Evolutionary conservation across 129 eudicot genomes (phyloP).

Genomic region (Flaveria trinervia): DNA sequence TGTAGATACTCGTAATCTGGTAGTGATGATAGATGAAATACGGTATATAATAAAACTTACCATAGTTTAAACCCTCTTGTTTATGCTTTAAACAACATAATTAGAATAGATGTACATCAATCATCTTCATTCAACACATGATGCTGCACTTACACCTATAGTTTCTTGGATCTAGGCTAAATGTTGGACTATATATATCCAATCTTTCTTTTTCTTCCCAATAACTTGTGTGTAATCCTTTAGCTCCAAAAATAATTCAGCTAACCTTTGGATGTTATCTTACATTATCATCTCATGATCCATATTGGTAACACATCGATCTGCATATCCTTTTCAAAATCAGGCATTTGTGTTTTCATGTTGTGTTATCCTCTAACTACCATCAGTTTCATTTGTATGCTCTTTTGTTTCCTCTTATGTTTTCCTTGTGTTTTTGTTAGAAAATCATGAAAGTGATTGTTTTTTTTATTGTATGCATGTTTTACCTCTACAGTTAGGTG

Average conservation of each 20-base stretch:
- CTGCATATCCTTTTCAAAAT: background rate
- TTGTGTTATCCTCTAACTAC: background rate
- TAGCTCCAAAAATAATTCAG: background rate
- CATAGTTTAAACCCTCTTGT: background rate
- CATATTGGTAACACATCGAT: background rate
- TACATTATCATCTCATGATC: background rate
- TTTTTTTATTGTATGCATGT: background rate
- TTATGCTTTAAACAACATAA: background rate
- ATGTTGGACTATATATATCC: slow-evolving; percentile 6
- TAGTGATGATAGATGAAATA: background rate
- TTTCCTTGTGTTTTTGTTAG: no score
- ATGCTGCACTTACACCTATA: background rate
- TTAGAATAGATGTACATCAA: background rate
- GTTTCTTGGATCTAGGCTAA: slow-evolving; percentile 13
- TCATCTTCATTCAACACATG: background rate
- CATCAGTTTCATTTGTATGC: background rate
- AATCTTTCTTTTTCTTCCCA: slow-evolving; percentile 7
- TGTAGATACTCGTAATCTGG: no score
- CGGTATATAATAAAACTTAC: background rate
- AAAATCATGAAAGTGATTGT: no score
- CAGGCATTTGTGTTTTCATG: background rate
- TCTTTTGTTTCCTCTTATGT: no score
- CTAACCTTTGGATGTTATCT: background rate
- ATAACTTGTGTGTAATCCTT: background rate
- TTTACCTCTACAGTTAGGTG: background rate